Base-by-base conservation (phyloP, 345 rosid species). In the Raphanus sativus region DNA sequence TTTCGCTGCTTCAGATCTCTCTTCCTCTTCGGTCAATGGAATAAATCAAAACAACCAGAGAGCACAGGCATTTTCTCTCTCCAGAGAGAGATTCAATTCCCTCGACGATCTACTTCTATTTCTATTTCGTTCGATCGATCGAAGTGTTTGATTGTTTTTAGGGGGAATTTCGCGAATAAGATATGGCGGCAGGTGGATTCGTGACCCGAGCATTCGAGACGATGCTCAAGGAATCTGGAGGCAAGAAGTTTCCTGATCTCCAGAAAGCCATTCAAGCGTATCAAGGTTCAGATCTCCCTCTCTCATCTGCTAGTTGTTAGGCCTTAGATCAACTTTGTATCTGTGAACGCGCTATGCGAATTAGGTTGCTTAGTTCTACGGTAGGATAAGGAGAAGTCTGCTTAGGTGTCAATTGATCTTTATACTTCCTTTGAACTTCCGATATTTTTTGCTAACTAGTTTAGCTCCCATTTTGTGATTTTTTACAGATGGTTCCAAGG, bases 181-280 rank as follows among this genome's bases (percentile, higher is more conserved):
- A 66, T 12, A 88, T 81, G 87, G 99, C 98, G 75, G 99, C 98
- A 10, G 99, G 97, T 26, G 99, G 98, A 24, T 95, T 95, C 70
- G 85, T 95, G 74, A 85, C 81, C 81, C 94, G 99, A 42, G 98
- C 98, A 34, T 92, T 95, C 73, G 98, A 95, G 87, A 84, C 94
- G 75, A 92, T 95, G 87, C 93, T 95, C 77, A 95, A 92, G 84
- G 99, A 95, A 83, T 90, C 96, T 71, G 84, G 88, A 16, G 83
- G 90, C 71, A 92, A 89, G 82, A 92, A 91, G 88, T 83, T 63
- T 62, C 89, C 94, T 56, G 98, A 91, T 86, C 98, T 95, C 75
- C 94, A 87, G 69, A 89, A 87, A 77, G 89, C 99, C 60, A 84
- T 95, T 80, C 91, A 87, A 66, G 68, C 93, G 28, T 95, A 87